Percentiles rank a stretch among this genome's conserved stretches.
Conservation (phyloP, 192 early-diverging fungal species). For the Umbelopsis ramanniana region DNA sequence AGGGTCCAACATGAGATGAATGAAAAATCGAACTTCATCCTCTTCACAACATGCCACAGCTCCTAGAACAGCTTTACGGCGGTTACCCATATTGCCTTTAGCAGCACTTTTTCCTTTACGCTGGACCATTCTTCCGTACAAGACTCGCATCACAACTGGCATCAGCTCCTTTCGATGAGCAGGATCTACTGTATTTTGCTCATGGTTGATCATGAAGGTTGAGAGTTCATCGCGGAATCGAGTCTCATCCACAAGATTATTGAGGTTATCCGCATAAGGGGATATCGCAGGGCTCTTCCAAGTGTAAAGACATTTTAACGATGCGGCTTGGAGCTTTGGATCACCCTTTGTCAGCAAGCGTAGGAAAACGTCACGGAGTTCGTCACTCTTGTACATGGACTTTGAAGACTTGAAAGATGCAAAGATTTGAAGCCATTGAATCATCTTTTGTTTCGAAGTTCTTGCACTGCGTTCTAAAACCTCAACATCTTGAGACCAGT, state of each 20-base stretch:
- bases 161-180: slow-evolving; percentile 74
- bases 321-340: slow-evolving; percentile 71
- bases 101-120: slow-evolving; percentile 75
- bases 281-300: slow-evolving; percentile 76
- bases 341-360: slow-evolving; percentile 84
- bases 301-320: slow-evolving; percentile 82
- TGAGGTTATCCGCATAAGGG: slow-evolving; percentile 79
- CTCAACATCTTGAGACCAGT: slow-evolving; percentile 17
- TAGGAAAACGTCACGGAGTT: slow-evolving; percentile 68
- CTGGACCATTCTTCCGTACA: slow-evolving; percentile 90
- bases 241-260: slow-evolving; percentile 77
- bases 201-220: slow-evolving; percentile 70
- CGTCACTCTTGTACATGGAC: slow-evolving; percentile 50
- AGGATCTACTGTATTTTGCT: slow-evolving; percentile 61
- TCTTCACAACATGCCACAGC: slow-evolving; percentile 72
- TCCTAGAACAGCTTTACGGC: slow-evolving; percentile 84
- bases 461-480: slow-evolving; percentile 33
- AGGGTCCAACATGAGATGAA: slow-evolving; percentile 83
- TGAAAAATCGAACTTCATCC: slow-evolving; percentile 70
- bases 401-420: slow-evolving; percentile 70
- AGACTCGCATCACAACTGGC: slow-evolving; percentile 76
- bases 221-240: slow-evolving; percentile 93
- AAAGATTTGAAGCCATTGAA: slow-evolving; percentile 64
- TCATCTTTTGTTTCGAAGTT: slow-evolving; percentile 28
- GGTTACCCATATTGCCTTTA: slow-evolving; percentile 68